Conservation (phyloP, 768 basidiomycete genomes). For the Xerocomus potaroensis region DNA sequence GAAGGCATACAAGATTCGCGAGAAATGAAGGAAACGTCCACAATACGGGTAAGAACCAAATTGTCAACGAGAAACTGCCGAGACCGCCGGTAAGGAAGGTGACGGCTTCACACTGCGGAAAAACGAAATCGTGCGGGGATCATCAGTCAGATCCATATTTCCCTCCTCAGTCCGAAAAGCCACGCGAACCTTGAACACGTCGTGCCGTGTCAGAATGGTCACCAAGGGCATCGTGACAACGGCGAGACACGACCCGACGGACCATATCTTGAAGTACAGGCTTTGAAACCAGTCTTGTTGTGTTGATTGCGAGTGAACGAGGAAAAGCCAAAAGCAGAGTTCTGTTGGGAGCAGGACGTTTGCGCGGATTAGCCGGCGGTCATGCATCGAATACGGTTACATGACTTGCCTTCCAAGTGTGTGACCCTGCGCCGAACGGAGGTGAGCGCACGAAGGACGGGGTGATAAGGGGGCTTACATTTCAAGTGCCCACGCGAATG, state of each 20-base stretch:
- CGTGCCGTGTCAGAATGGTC: constrained; percentile 55
- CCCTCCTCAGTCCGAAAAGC: too few relatives aligned
- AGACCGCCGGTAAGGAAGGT: constrained; percentile 67
- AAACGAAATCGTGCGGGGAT: too few relatives aligned
- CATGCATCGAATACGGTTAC: background rate
- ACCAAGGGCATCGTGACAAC: constrained; percentile 67
- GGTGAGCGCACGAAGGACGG: background rate
- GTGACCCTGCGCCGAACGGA: constrained; percentile 49
- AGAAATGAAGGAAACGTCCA: constrained; percentile 69
- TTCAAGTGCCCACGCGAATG: constrained; percentile 70
- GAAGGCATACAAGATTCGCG: constrained; percentile 47
- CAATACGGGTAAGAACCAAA: constrained; percentile 73
- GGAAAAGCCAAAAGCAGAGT: constrained; percentile 84
- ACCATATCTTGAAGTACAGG: constrained; percentile 72
- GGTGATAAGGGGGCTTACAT: constrained; percentile 45
- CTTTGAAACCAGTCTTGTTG: constrained; percentile 78
- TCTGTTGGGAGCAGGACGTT: constrained; percentile 51
- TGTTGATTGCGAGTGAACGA: constrained; percentile 57
- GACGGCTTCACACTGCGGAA: constrained; percentile 58
- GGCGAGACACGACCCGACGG: constrained; percentile 56
- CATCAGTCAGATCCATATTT: too few relatives aligned
- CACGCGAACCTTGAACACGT: constrained; percentile 62
- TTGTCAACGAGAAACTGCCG: constrained; percentile 63
- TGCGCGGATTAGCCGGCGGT: background rate
- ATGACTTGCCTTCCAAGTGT: constrained; percentile 64